A percentile compares a stretch with the other conserved stretches of the same genome.
These are phyloP conservation scores for Pseudogymnoascus sp. DNA, from an alignment of 2,329 filamentous ascomycete species.

Conservation along the genomic window DNA sequence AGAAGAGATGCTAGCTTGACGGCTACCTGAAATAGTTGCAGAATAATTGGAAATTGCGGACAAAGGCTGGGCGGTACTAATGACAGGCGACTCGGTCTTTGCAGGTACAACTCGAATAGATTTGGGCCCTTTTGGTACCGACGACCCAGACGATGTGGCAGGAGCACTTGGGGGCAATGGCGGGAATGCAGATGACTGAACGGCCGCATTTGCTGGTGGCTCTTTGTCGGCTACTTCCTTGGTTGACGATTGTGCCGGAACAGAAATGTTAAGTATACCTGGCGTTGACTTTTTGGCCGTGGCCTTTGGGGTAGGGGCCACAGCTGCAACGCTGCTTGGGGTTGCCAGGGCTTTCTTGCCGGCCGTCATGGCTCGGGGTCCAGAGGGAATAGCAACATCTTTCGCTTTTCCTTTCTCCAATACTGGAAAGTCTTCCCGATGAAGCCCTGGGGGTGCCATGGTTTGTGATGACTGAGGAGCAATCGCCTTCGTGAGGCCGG, in stretches of 20 bases:
- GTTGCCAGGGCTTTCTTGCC: slow-evolving; percentile 9
- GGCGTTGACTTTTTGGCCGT: slow-evolving; percentile 21
- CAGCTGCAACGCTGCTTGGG: slow-evolving; percentile 11
- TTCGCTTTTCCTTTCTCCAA: slow-evolving; percentile 36
- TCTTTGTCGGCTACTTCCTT: slow-evolving; percentile 16
- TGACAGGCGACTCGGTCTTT: slow-evolving; percentile 48
- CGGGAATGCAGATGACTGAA: slow-evolving; percentile 38
- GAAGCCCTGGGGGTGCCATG: slow-evolving; percentile 33
- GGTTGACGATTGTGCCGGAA: slow-evolving; percentile 34
- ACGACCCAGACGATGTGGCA: slow-evolving; percentile 41
- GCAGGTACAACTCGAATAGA: slow-evolving; percentile 64
- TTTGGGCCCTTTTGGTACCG: slow-evolving; percentile 47
- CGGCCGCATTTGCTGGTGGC: slow-evolving; percentile 15
- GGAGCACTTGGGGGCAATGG: slow-evolving; percentile 41
- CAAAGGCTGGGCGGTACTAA: slow-evolving; percentile 23
- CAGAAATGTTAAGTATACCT: slow-evolving; percentile 42
- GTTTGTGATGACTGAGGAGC: slow-evolving; percentile 23
- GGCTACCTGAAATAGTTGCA: slow-evolving; percentile 36
- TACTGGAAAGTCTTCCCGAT: slow-evolving; percentile 57
- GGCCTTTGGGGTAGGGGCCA: background rate
- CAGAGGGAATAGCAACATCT: slow-evolving; percentile 10
- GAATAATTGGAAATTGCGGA: slow-evolving; percentile 31
- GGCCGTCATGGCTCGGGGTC: slow-evolving; percentile 13
- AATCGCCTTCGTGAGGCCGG: slow-evolving; percentile 40
- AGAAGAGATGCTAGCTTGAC: slow-evolving; percentile 43